Base-by-base conservation (phyloP, 139 green algal species). In the Chlamydomonas urium region DNA sequence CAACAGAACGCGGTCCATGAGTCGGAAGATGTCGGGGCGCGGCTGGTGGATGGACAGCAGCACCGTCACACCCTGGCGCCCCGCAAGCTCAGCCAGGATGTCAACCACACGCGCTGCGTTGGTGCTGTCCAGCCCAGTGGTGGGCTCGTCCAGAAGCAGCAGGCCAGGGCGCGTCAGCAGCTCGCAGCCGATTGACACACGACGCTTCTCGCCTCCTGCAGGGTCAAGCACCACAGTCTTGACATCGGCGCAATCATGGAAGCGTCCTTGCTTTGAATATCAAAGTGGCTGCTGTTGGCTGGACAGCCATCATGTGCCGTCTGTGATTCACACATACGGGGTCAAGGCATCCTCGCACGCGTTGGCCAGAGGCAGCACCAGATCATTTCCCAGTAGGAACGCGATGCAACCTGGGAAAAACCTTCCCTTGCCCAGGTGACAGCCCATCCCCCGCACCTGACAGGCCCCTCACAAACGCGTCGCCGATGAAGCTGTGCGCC, bases 71-170 rank as follows among this genome's bases (percentile, higher is more conserved):
- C 83, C 83, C 14, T 32, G 34, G 5, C 31, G 26, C 1, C n/a
- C 34, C n/a, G 83, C 74, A 66, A 89, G 77, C 14, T 33, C 66
- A 33, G 75, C 71, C 60, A 91, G 78, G 47, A 91, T 83, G 75
- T 88, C 86, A 47, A 91, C 80, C 74, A 93, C 82, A 34, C 83
- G 74, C 8, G 85, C 74, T 1, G 87, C 86, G 69, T 87, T 89
- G 70, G 79, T 91, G 61, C 71, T 79, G 77, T 88, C 82, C 33
- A 88, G 73, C 2, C 83, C 83, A 0, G 80, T 93, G 69, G 89
- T 95, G 57, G 90, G 90, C 83, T 96, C 90, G 75, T 96, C 90
- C 73, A 94, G 76, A 58, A 93, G 85, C 76, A 94, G 75, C 53
- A 96, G 60, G 2, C 78, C 77, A 1, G 90, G 89, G 26, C 73